Base-by-base conservation (phyloP, 805 yeast species). In the Brettanomyces naardenensis region DNA sequence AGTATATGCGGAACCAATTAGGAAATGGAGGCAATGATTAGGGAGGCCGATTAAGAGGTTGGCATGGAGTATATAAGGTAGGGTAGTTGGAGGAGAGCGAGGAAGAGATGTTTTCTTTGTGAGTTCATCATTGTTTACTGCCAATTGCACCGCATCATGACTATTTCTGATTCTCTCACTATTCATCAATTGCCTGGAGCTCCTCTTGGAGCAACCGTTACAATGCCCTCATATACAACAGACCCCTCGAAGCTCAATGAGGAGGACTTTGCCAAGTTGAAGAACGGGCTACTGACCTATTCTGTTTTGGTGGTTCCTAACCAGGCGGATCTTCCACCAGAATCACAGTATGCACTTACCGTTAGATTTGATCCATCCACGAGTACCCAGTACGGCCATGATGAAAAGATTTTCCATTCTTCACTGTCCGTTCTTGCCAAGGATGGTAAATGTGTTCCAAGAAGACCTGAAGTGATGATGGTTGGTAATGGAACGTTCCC, bases 401-500 rank as follows among this genome's bases (percentile, higher is more conserved):
- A 90, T 40, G 61, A 55, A 39, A 81, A 84, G 55, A 81, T 83
- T 43, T 75, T 78, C 57, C 73, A 80, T 45, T 78, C 80, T 44
- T 62, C 66, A 37, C 66, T 73, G 43, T 73, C 89, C 1, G 85
- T 87, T 19, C 70, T 87, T 44, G 76, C 76, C 44, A 82, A 80
- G 53, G 95, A 87, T 54, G 94, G 95, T 31, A 71, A 73, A 41
- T 71, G 88, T 6, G 84, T 86, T 33, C 89, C 90, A 32, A 59
- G 67, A 36, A 88, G 84, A 55, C 95, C 95, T 2, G 95, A 87
- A 58, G 95, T 87, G 17, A 94, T 86, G 64, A 83, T 86, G 53
- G 73, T 87, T 38, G 95, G 95, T 30, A 89, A 87, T 53, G 95
- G 95, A 11, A 53, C 59, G 3, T 80, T 80, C 64, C 73, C 64